Evolutionary conservation across 305 asterid genomes (phyloP), one percentile per base, ranked within the genome.

Genomic region (Plantago lanceolata): DNA sequence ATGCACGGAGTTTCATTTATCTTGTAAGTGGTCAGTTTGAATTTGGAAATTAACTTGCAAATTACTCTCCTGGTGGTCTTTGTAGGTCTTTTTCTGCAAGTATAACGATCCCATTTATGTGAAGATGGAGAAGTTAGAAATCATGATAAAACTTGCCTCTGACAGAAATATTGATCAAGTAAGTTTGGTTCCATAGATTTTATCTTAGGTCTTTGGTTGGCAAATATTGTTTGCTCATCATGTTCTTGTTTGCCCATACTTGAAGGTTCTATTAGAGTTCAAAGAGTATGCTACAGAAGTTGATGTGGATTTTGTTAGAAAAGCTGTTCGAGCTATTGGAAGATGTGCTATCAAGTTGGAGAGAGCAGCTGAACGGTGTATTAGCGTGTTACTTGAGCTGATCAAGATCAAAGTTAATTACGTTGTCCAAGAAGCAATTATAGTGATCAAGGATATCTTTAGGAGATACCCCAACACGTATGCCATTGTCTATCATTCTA

Each of bases 261-360:
- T 58, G 40, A 75, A 94, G 99, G 97, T 94, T 56, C 84, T 94
- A n/a, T 67, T 94, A 77, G 99, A 94, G 82, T 94, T 94, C 85
- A 94, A 94, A 81, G 99, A 94, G 77, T 94, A 94, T 82, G 97
- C 99, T 68, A 94, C 99, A 47, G 99, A 94, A 80, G 99, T 94
- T 52, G 99, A 94, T 71, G 99, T 90, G 18, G 99, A 94, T 71
- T 94, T 94, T 80, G 97, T 94, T 64, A 86, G 99, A 72, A 94
- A 90, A 81, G 99, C 99, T 77, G 99, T 94, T 17, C 96, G 99
- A 77, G 99, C 99, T 71, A 94, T 94, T 79, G 99, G 97, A 64
- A 88, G 97, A 7, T 94, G 97, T 68, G 99, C 99, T 80, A 94
- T 94, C 84, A 94, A 94, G 89, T 82, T 94, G 68, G 97, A 94